Evolutionary conservation across 1,139 yeast species (phyloP).

Genomic region (Geotrichum reessii): DNA sequence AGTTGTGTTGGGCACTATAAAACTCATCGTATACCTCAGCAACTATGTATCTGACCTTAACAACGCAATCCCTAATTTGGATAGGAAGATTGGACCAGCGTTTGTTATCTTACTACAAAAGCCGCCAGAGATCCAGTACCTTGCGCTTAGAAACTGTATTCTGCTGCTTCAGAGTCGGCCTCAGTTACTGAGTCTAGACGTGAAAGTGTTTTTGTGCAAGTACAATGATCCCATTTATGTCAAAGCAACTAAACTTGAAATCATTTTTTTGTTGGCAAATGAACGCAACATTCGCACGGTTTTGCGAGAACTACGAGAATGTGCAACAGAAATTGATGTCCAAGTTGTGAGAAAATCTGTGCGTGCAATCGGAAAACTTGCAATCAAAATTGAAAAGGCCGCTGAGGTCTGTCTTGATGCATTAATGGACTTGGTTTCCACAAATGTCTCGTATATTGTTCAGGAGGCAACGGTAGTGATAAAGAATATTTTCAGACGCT

Average conservation of each 20-base stretch:
- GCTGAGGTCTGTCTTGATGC: slow-evolving; percentile 62
- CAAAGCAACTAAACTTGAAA: slow-evolving; percentile 85
- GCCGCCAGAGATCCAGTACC: slow-evolving; percentile 79
- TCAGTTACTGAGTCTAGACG: slow-evolving; percentile 58
- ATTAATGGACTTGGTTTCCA: slow-evolving; percentile 53
- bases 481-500: slow-evolving; percentile 69
- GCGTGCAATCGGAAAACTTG: slow-evolving; percentile 83
- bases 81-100: slow-evolving; percentile 64
- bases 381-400: slow-evolving; percentile 60
- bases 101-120: slow-evolving; percentile 66
- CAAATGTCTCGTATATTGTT: slow-evolving; percentile 66
- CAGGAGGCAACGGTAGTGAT: slow-evolving; percentile 77
- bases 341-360: slow-evolving; percentile 84
- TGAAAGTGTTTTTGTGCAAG: slow-evolving; percentile 71
- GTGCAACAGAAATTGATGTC: slow-evolving; percentile 79
- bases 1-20: slow-evolving; percentile 71
- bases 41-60: slow-evolving; percentile 51
- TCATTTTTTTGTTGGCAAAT: slow-evolving; percentile 71
- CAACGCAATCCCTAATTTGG: slow-evolving; percentile 46
- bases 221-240: slow-evolving; percentile 83
- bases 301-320: slow-evolving; percentile 71
- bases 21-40: slow-evolving; percentile 63
- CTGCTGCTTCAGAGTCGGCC: slow-evolving; percentile 64
- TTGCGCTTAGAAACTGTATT: slow-evolving; percentile 75
- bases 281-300: slow-evolving; percentile 57